Evolutionary conservation across 495 filamentous ascomycete genomes (phyloP).

Genomic region (Tuber calosporum): DNA sequence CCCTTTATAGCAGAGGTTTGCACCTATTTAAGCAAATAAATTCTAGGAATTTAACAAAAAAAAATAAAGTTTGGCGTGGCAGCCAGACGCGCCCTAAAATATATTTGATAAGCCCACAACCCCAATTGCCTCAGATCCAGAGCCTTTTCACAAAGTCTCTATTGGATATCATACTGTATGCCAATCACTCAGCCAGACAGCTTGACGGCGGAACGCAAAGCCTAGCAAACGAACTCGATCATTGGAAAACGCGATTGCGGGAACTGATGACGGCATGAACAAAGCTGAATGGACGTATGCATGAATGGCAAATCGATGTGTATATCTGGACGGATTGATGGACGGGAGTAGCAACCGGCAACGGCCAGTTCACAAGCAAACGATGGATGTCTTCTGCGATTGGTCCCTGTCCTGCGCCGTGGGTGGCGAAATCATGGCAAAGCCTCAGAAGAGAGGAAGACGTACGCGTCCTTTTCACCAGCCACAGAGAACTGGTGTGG

Average conservation of each 20-base stretch:
- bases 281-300: background rate
- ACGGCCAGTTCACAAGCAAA: background rate
- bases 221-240: background rate
- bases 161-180: no score
- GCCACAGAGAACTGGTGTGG: background rate
- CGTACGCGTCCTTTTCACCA: background rate
- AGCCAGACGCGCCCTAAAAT: no score
- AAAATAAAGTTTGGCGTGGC: no score
- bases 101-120: no score
- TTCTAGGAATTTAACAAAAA: no score
- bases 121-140: no score
- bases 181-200: background rate
- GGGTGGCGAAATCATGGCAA: background rate
- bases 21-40: no score
- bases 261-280: background rate
- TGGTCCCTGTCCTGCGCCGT: no score
- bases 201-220: background rate
- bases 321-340: background rate
- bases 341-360: background rate
- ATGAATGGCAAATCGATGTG: background rate
- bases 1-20: no score
- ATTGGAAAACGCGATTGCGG: background rate
- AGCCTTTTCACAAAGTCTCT: no score
- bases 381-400: background rate
- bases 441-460: background rate